Evolutionary conservation across 2,329 filamentous ascomycete genomes (phyloP), one percentile per base, ranked within the genome.

Genomic region (Davidsoniella eucalypti): DNA sequence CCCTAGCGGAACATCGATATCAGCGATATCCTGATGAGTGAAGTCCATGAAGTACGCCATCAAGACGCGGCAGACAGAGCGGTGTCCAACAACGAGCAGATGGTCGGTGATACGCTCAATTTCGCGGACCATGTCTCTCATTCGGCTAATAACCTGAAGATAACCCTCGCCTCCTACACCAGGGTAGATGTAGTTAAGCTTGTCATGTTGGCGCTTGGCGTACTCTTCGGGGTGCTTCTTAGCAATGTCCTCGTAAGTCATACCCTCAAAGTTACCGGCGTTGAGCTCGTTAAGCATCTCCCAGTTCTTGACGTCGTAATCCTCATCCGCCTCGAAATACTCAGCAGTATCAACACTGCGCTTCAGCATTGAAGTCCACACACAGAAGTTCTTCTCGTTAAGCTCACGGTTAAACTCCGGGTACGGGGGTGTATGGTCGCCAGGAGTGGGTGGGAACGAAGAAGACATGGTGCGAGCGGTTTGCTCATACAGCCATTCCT

Each of bases 201-300:
- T 98, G 68, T 96, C 84, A 52, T 71, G 71, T 55, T 81, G 77
- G 45, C 92, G 84, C 59, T 84, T 81, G 39, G 72, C 71, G 61
- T 87, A 98, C 61, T 98, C 88, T 2, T 87, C 80, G 0, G 81
- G 82, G 60, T 83, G 82, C 54, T 80, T 76, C n/a, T 74, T 68
- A 51, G 80, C 81, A 57, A 98, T 96, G 58, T 94, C 85, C 2
- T 84, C 76, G 63, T 98, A 96, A 0, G 92, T 96, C 71, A 95
- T 79, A 47, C 92, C 90, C 61, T 98, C 92, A 68, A 95, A 94
- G 46, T 79, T 75, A 12, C 92, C 92, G 0, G 90, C 83, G 58
- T 96, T 93, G 45, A 98, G 77, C 65, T 98, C 92, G 61, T 98
- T 94, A 47, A 98, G 75, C 86, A 94, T 94, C 60, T 88, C 84